Percentiles rank a stretch among this genome's conserved stretches.
phyloP scores from a whole-genome alignment of 805 yeast species.

The Kluyveromyces nonfermentans region DNA sequence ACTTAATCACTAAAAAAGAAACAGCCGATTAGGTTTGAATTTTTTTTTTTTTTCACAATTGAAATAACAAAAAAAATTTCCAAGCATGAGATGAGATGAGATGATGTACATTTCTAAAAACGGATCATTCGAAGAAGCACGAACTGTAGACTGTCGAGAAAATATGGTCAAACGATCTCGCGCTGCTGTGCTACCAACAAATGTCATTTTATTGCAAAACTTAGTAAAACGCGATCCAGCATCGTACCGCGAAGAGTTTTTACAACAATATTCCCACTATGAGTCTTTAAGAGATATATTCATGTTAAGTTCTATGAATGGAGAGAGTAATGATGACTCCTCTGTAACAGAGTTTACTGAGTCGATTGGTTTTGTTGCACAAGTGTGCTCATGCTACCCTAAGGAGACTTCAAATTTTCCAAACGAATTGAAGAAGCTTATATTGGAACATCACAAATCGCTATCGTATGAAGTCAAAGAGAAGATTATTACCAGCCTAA shows the following conservation, averaged over 20 bases:
- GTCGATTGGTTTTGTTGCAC: slow-evolving; percentile 81
- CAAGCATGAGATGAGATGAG: slow-evolving; percentile 1
- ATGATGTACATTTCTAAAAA: not conserved
- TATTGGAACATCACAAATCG: slow-evolving; percentile 68
- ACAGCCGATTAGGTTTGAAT: not conserved
- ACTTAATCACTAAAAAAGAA: not conserved
- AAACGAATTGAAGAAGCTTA: slow-evolving; percentile 58
- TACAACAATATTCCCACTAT: slow-evolving; percentile 88
- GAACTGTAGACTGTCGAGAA: not conserved
- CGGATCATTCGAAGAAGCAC: not conserved
- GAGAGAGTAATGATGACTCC: slow-evolving; percentile 21
- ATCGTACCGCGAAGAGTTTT: slow-evolving; percentile 88
- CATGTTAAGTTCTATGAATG: slow-evolving; percentile 41
- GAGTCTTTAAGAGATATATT: slow-evolving; percentile 84
- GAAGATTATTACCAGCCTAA: slow-evolving; percentile 80
- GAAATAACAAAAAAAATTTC: slow-evolving; percentile 1
- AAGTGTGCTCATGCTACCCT: slow-evolving; percentile 85
- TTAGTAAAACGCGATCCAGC: slow-evolving; percentile 89
- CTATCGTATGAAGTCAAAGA: slow-evolving; percentile 81
- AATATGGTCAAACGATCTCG: slow-evolving; percentile 81
- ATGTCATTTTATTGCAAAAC: slow-evolving; percentile 84
- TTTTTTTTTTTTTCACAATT: not conserved
- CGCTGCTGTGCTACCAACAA: slow-evolving; percentile 88
- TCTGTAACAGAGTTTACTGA: slow-evolving; percentile 54
- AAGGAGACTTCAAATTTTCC: slow-evolving; percentile 82